Evolutionary conservation across 176 grass and related monocot genomes (phyloP).

Genomic region (Urochloa ruziziensis): DNA sequence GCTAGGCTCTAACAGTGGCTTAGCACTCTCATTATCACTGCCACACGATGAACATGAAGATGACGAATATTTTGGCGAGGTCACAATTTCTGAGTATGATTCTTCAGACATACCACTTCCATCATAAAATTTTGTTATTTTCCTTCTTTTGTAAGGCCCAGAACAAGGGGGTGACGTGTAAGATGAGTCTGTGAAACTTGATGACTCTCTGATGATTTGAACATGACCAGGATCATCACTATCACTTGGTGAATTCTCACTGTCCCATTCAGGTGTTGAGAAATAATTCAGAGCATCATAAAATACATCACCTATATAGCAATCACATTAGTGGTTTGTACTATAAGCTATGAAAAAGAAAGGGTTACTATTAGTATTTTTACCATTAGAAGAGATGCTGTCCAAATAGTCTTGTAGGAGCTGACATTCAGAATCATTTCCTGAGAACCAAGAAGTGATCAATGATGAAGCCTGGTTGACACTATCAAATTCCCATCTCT

Average conservation of each 20-base stretch:
- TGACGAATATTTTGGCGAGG: conserved; percentile 57
- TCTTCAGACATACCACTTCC: conserved; percentile 48
- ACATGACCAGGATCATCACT: conserved; percentile 33
- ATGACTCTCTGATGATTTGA: conserved; percentile 12
- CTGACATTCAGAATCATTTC: conserved; percentile 45
- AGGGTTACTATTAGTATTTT: background rate
- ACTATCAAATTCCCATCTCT: conserved; percentile 97
- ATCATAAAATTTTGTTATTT: conserved; percentile 51
- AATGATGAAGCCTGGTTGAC: conserved; percentile 73
- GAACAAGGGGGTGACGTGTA: conserved; percentile 60
- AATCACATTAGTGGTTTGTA: conserved; percentile 34
- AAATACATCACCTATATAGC: conserved; percentile 68
- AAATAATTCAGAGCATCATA: conserved; percentile 68
- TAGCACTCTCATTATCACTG: conserved; percentile 48
- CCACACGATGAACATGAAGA: conserved; percentile 46
- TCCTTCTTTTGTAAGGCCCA: conserved; percentile 94
- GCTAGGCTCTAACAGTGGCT: conserved; percentile 43
- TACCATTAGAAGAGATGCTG: conserved; percentile 67
- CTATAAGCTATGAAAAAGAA: conserved; percentile 26
- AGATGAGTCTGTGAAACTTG: conserved; percentile 38
- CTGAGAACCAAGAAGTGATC: conserved; percentile 71
- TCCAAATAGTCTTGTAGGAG: conserved; percentile 70
- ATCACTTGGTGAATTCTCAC: conserved; percentile 36
- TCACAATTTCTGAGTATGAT: conserved; percentile 69
- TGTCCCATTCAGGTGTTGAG: conserved; percentile 27